A percentile compares a stretch with the other conserved stretches of the same genome.
Evolutionary conservation across 192 early-diverging fungal genomes (phyloP).

Genomic region (Chytriomyces confervae): DNA sequence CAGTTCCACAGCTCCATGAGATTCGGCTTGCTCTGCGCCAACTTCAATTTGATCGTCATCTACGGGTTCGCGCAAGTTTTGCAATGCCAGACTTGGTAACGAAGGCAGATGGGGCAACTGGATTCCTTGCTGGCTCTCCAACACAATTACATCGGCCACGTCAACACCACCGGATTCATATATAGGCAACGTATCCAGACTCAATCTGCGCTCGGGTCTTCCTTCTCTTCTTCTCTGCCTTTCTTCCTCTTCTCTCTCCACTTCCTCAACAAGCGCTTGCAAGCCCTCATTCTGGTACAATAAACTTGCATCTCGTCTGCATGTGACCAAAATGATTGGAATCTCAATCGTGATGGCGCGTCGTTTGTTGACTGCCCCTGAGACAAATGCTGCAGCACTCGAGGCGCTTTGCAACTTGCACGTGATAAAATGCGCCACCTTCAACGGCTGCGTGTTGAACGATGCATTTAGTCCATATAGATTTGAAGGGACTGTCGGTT

Average conservation of each 20-base stretch:
- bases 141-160: neutral
- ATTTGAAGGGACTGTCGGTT: neutral
- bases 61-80: neutral
- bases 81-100: neutral
- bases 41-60: neutral
- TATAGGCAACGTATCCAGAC: slow-evolving; percentile 36
- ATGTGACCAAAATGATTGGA: slow-evolving; percentile 13
- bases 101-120: neutral
- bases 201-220: neutral
- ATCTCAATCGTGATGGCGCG: slow-evolving; percentile 11
- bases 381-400: neutral
- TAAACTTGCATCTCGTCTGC: neutral
- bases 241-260: slow-evolving; percentile 34
- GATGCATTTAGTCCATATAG: slow-evolving; percentile 25
- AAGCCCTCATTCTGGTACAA: slow-evolving; percentile 20
- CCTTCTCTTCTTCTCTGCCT: slow-evolving; percentile 7
- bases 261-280: slow-evolving; percentile 33
- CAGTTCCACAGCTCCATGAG: neutral
- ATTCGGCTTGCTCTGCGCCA: no score
- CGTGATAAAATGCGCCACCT: slow-evolving; percentile 20
- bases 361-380: neutral
- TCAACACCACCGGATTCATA: slow-evolving; percentile 11
- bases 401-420: neutral
- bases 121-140: neutral
- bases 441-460: slow-evolving; percentile 24